Conservation (phyloP, 495 filamentous ascomycete species). For the Entonaema liquescens region DNA sequence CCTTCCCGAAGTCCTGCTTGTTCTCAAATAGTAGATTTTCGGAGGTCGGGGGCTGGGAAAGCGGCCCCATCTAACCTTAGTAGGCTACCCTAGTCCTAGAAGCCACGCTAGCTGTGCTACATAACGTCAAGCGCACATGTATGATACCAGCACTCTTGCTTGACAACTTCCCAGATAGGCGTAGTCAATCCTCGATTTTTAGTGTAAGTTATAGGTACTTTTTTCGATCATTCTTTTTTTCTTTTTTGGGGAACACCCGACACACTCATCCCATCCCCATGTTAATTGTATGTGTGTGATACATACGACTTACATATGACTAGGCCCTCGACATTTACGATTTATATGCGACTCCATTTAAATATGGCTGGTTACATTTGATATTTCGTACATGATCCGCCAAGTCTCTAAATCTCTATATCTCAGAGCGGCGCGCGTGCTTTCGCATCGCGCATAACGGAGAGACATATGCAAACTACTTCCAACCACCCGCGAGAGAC, state of each 20-base stretch:
- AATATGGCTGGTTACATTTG: constrained; percentile 30
- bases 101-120: constrained; percentile 14
- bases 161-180: constrained; percentile 31
- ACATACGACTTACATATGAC: not conserved
- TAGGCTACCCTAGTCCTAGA: constrained; percentile 20
- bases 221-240: not conserved
- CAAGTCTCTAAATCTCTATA: constrained; percentile 16
- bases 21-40: constrained; percentile 5
- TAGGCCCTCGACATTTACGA: constrained; percentile 2
- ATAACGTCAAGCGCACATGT: constrained; percentile 28
- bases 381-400: constrained; percentile 37
- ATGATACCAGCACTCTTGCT: constrained; percentile 6
- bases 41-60: constrained; percentile 32
- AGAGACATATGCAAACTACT: constrained; percentile 7
- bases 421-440: constrained; percentile 24
- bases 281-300: no score
- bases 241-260: not conserved
- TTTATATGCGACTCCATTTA: not conserved
- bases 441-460: constrained; percentile 34
- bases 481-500: constrained; percentile 24
- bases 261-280: not conserved
- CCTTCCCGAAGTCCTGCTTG: not conserved
- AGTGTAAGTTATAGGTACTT: not conserved
- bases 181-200: constrained; percentile 23
- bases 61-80: constrained; percentile 18